Base-by-base conservation (phyloP, 805 yeast genomes). In the Crinitomyces ghanaensis region DNA sequence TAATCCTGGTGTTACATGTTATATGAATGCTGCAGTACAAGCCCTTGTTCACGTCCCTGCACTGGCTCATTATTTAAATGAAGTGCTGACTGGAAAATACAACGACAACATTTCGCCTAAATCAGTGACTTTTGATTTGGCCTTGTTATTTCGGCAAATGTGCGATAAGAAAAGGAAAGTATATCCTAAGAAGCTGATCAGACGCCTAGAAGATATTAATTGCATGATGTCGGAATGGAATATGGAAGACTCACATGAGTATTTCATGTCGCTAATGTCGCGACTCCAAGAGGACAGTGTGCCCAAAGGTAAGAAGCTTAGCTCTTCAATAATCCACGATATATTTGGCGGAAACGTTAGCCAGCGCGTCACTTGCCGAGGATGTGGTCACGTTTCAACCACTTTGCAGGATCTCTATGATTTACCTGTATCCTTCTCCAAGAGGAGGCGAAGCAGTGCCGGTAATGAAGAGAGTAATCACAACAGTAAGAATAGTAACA, bases 191-290 rank as follows among this genome's bases (percentile, higher is more conserved):
- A 72, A 70, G 48, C 64, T 85, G 46, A 77, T 82, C 38, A 65
- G 66, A 33, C 66, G 84, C 43, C 62, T 82, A 37, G 81, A 70
- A 31, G 94, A 83, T 48, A 83, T 88, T 48, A 85, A 85, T 56
- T 83, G 94, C 53, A 82, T 83, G 94, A 84, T 86, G 94, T 75
- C 85, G 28, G 91, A 77, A 54, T 86, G 95, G 95, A 86, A 84
- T 57, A 98, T 91, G 56, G 97, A 91, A 57, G 98, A 91, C 57
- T 80, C 95, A 1, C 98, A 91, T 57, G 98, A 91, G 58, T 91
- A 86, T 59, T 83, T 79, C 54, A 86, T 86, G 96, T 82, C 94
- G 8, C 62, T 86, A 40, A 68, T 86, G 67, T 73, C 88, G 5
- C 62, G 95, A 33, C 59, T 86, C 33, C 97, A 86, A 57, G 96